These are phyloP conservation scores for Aspergillus biplanus DNA, from an alignment of 495 filamentous ascomycete species.

Conservation along the genomic window DNA sequence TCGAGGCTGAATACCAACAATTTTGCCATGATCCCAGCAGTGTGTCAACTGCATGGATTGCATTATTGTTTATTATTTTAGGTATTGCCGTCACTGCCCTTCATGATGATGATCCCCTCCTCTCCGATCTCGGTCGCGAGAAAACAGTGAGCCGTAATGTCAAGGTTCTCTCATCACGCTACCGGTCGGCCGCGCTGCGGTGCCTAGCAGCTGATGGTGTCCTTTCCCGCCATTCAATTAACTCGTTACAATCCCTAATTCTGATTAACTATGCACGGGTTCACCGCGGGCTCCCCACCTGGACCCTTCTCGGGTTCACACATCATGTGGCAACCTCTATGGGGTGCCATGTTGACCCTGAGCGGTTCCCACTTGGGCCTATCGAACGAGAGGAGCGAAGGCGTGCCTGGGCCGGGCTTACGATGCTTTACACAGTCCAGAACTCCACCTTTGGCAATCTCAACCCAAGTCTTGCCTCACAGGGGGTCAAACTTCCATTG, in stretches of 20 bases:
- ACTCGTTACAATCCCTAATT: slow-evolving; percentile 51
- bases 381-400: slow-evolving; percentile 53
- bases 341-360: slow-evolving; percentile 53
- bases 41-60: slow-evolving; percentile 46
- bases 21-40: slow-evolving; percentile 48
- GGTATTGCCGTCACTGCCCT: slow-evolving; percentile 49
- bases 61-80: slow-evolving; percentile 49
- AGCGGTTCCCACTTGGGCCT: slow-evolving; percentile 40
- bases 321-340: slow-evolving; percentile 52
- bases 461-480: slow-evolving; percentile 29
- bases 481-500: slow-evolving; percentile 45
- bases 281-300: slow-evolving; percentile 45
- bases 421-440: slow-evolving; percentile 49
- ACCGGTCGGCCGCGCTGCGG: slow-evolving; percentile 48
- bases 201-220: slow-evolving; percentile 50
- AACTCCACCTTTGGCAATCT: slow-evolving; percentile 41
- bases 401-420: slow-evolving; percentile 50
- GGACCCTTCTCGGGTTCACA: slow-evolving; percentile 48
- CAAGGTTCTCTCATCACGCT: slow-evolving; percentile 43
- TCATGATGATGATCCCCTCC: slow-evolving; percentile 47
- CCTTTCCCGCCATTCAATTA: slow-evolving; percentile 48
- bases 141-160: slow-evolving; percentile 46
- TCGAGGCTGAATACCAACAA: slow-evolving; percentile 50
- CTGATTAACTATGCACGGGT: slow-evolving; percentile 48
- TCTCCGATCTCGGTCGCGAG: slow-evolving; percentile 47